Percentiles rank a stretch among this genome's conserved stretches.
Evolutionary conservation across 192 early-diverging fungal species (phyloP).

Genomic region (Dissophora globulifera): DNA sequence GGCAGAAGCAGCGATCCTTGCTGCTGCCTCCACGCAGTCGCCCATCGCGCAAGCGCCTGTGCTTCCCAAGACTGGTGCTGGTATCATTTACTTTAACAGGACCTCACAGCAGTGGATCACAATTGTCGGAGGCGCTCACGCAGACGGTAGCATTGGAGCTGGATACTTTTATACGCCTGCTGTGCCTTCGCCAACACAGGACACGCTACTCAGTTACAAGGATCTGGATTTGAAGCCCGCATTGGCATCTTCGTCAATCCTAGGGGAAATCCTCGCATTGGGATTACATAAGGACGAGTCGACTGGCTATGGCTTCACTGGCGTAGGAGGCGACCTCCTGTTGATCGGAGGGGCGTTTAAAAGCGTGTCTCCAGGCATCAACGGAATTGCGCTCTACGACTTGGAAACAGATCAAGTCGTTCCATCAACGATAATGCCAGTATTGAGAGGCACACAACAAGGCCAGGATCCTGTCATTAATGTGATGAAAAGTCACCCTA

Average conservation of each 20-base stretch:
- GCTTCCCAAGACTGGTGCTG: constrained; percentile 17
- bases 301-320: background rate
- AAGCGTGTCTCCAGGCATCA: background rate
- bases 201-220: constrained; percentile 1
- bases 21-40: background rate
- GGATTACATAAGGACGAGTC: constrained; percentile 29
- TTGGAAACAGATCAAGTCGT: constrained; percentile 11
- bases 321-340: constrained; percentile 14
- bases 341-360: constrained; percentile 33
- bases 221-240: background rate
- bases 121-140: constrained; percentile 22
- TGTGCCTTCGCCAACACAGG: background rate
- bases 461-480: constrained; percentile 15
- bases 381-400: constrained; percentile 22
- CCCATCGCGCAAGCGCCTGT: background rate
- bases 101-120: constrained; percentile 27
- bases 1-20: background rate
- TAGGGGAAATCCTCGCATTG: constrained; percentile 28
- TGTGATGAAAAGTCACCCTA: constrained; percentile 36
- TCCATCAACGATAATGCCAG: constrained; percentile 10
- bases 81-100: constrained; percentile 30
- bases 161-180: constrained; percentile 24
- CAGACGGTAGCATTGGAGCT: constrained; percentile 22
- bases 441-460: background rate
- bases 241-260: background rate